Conservation (phyloP, 352 stramenopile genomes). For the Phytophthora pistaciae region DNA sequence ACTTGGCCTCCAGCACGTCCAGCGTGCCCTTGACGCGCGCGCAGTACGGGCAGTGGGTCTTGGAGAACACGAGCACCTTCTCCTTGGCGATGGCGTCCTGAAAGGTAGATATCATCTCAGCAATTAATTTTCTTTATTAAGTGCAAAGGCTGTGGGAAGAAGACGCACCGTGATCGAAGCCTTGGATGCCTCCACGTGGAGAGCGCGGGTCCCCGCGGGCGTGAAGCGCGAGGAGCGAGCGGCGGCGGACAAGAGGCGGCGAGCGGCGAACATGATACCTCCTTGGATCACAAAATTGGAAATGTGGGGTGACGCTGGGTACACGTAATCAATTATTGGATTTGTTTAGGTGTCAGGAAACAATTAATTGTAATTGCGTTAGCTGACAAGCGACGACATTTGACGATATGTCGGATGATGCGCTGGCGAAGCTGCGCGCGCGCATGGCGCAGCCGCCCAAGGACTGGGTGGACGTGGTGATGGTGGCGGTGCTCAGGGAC, state of each 20-base stretch:
- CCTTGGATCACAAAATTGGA: background rate
- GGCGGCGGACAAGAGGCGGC: slow-evolving; percentile 27
- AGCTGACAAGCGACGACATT: background rate
- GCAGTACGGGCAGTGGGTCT: slow-evolving; percentile 96
- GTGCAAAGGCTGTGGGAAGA: background rate
- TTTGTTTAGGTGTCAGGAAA: background rate
- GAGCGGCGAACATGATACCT: slow-evolving; percentile 22
- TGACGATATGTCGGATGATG: slow-evolving; percentile 22
- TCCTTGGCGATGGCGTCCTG: slow-evolving; percentile 73
- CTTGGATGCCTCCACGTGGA: slow-evolving; percentile 74
- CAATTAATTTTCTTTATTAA: background rate
- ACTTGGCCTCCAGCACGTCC: slow-evolving; percentile 70
- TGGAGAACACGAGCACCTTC: slow-evolving; percentile 94
- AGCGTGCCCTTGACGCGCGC: slow-evolving; percentile 91
- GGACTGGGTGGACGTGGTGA: slow-evolving; percentile 71
- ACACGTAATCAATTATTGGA: background rate
- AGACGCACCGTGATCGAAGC: slow-evolving; percentile 59
- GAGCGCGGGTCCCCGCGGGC: slow-evolving; percentile 27
- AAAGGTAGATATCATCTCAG: background rate
- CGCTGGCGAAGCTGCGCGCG: slow-evolving; percentile 44
- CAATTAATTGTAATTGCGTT: background rate
- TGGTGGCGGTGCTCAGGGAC: slow-evolving; percentile 68
- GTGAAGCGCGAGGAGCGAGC: slow-evolving; percentile 25
- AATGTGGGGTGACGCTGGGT: slow-evolving; percentile 5
- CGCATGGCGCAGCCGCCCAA: slow-evolving; percentile 63